Percentiles rank a stretch among this genome's conserved stretches.
phyloP scores from a whole-genome alignment of 495 filamentous ascomycete species.

The Annulohypoxylon nitens region DNA sequence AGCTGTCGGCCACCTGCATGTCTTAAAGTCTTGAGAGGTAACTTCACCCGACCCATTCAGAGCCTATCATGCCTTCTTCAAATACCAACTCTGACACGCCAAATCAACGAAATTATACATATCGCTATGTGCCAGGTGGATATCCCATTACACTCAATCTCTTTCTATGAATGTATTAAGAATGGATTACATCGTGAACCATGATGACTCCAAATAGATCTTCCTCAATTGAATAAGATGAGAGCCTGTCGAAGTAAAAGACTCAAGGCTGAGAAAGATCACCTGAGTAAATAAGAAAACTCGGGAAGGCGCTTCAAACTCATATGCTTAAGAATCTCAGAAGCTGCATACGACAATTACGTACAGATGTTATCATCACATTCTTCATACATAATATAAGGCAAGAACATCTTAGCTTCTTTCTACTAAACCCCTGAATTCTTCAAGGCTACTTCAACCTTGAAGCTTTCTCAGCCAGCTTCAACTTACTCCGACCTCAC shows the following conservation, averaged over 20 bases:
- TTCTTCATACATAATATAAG: background rate
- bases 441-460: background rate
- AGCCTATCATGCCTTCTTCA: background rate
- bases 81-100: background rate
- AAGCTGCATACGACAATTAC: slow-evolving; percentile 4
- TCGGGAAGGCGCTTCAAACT: background rate
- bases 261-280: slow-evolving; percentile 2
- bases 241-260: background rate
- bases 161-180: background rate
- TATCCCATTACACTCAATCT: background rate
- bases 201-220: background rate
- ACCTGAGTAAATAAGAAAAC: background rate
- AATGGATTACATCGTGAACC: background rate
- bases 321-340: background rate
- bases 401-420: background rate
- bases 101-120: background rate
- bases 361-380: background rate
- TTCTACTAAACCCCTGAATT: background rate
- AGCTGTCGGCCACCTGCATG: slow-evolving; percentile 8
- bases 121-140: background rate
- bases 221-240: background rate
- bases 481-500: slow-evolving; percentile 9
- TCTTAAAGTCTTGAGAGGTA: background rate
- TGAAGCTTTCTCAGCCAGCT: background rate
- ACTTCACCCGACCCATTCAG: background rate